phyloP scores from a whole-genome alignment of 208 protist genomes.

The Crithidia bombi region DNA sequence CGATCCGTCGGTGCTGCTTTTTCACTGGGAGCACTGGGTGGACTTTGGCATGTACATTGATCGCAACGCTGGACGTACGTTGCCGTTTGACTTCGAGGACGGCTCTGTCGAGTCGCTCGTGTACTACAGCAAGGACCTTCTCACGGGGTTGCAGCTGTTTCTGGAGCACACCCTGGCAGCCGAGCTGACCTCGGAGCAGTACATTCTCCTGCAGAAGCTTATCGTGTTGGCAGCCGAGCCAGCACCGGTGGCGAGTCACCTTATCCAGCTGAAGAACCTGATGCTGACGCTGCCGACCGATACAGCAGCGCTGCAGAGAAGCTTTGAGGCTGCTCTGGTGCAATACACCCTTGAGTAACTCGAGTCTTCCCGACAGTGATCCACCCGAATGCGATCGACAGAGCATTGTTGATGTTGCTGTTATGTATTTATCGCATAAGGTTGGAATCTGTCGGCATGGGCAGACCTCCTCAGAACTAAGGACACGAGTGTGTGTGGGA shows the following conservation, averaged over 20 bases:
- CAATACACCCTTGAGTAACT: constrained; percentile 26
- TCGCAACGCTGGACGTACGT: constrained; percentile 77
- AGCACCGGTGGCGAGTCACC: constrained; percentile 72
- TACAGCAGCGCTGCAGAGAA: constrained; percentile 43
- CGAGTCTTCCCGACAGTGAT: no score
- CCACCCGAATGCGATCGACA: no score
- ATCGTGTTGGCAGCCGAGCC: constrained; percentile 58
- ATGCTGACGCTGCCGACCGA: constrained; percentile 65
- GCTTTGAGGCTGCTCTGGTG: constrained; percentile 45
- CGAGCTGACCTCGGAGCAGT: constrained; percentile 62
- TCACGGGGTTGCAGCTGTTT: constrained; percentile 49
- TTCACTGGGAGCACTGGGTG: constrained; percentile 85
- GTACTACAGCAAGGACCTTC: constrained; percentile 68
- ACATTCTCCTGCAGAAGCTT: constrained; percentile 60
- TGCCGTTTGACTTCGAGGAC: constrained; percentile 67
- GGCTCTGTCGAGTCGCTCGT: constrained; percentile 32
- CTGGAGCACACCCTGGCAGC: constrained; percentile 53
- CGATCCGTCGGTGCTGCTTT: constrained; percentile 50
- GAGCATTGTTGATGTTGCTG: no score
- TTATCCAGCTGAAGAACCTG: constrained; percentile 77
- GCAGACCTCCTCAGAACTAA: no score
- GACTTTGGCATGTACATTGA: constrained; percentile 92
- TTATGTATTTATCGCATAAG: no score
- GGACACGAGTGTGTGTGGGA: no score
- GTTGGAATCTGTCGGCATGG: no score